Conservation (phyloP, 148 eudicot species). For the Camellia japonica region DNA sequence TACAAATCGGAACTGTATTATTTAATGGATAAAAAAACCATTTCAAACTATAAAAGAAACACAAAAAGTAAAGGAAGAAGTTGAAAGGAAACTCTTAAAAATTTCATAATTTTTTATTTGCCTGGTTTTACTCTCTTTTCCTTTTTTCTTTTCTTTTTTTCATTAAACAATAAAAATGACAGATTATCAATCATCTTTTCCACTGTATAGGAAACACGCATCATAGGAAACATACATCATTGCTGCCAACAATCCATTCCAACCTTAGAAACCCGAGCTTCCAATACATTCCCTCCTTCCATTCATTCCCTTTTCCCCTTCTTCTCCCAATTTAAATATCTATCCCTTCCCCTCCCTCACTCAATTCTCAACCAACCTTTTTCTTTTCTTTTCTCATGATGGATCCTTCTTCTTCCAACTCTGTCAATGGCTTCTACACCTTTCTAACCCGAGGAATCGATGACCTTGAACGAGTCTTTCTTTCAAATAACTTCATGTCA, state of each 20-base stretch:
- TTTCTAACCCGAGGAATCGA: conserved; percentile 65
- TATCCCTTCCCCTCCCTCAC: conserved; percentile 6
- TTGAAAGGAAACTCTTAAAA: conserved; percentile 61
- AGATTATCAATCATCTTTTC: conserved; percentile 87
- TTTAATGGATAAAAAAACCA: too few relatives aligned
- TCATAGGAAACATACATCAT: conserved; percentile 96
- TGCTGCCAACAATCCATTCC: conserved; percentile 92
- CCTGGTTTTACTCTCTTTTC: conserved; percentile 24
- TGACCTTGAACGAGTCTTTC: conserved; percentile 57
- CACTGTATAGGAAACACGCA: conserved; percentile 93
- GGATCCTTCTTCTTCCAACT: conserved; percentile 53
- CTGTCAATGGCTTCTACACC: conserved; percentile 67
- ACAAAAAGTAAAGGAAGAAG: conserved; percentile 38
- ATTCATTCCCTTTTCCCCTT: conserved; percentile 12
- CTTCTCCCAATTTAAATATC: conserved; percentile 31
- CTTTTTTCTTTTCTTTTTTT: conserved; percentile 26
- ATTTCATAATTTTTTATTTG: conserved; percentile 38
- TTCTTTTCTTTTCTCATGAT: conserved; percentile 18
- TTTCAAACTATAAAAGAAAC: neutral
- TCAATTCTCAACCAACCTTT: conserved; percentile 4
- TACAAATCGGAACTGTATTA: too few relatives aligned
- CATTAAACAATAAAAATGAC: conserved; percentile 82
- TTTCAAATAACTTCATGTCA: conserved; percentile 65
- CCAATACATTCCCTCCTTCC: conserved; percentile 49
- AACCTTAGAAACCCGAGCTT: conserved; percentile 79